Base-by-base conservation (phyloP, 345 rosid genomes). In the Gossypium longicalyx region DNA sequence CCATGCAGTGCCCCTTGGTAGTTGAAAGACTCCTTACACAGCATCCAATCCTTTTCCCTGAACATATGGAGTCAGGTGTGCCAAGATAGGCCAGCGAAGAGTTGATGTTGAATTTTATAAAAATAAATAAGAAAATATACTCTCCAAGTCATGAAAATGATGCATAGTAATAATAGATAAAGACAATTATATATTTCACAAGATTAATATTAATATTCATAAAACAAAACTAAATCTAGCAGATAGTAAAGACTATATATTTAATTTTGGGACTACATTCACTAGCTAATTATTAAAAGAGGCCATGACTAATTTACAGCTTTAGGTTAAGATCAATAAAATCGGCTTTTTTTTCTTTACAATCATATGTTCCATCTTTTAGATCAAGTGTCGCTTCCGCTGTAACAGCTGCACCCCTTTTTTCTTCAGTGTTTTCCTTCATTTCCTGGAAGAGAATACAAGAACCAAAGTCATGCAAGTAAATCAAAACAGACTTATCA, bases 281-380 rank as follows among this genome's bases (percentile, higher is more conserved):
- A 34, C 41, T 34, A 34, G 4, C 38, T 34, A 62, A 62, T 48
- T 22, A 62, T 48, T 22, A 48, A 34, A 70, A 27, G 47, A 70
- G 16, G 13, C 27, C 44, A 48, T 52, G 23, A 9, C 4, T 5
- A 2, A 11, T 12, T 23, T 75, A 89, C 51, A 90, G 85, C 84
- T 79, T 84, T 29, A 88, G 82, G 65, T 80, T 83, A 25, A 90
- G 90, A 83, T 90, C 94, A 78, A 88, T 82, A 57, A 68, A 83
- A 56, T 86, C 88, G 71, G 44, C 73, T 52, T 34, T 74, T 61
- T 75, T 53, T 75, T 83, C 89, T 74, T 10, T 34, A 62, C 2
- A 15, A 34, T 34, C 7, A 34, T 49, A 34, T 78, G 71, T 83
- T 29, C 82, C 85, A 6, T 60, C 69, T 73, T 65, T 75, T 27